Conservation (phyloP, 2,329 filamentous ascomycete genomes). For the Fusarium hainanense region DNA sequence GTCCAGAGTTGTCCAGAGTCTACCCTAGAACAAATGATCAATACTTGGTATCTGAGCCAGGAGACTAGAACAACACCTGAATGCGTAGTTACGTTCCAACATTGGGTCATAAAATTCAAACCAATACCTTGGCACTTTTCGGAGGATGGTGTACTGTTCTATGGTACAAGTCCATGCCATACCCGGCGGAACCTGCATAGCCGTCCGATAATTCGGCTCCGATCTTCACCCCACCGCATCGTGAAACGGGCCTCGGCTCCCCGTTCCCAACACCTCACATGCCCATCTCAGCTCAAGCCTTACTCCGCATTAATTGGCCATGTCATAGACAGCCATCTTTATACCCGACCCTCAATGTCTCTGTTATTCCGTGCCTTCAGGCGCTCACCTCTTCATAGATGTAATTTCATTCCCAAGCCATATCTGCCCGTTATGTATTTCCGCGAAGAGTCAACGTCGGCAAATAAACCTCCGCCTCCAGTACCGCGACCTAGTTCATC, state of each 20-base stretch:
- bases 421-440: conserved; percentile 27
- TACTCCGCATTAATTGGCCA: conserved; percentile 8
- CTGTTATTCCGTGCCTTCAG: conserved; percentile 19
- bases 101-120: neutral
- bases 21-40: conserved; percentile 1
- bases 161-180: neutral
- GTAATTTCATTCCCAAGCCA: conserved; percentile 7
- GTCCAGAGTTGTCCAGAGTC: neutral
- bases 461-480: conserved; percentile 44
- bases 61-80: too few species aligned
- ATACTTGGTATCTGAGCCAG: neutral
- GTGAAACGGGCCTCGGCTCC: conserved; percentile 42
- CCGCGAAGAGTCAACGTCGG: conserved; percentile 20
- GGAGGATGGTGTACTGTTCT: neutral
- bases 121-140: neutral
- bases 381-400: conserved; percentile 18
- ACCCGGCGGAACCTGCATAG: conserved; percentile 5
- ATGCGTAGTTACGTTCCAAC: accelerated
- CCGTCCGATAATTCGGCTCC: conserved; percentile 26
- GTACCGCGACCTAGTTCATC: conserved; percentile 75
- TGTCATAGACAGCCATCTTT: neutral
- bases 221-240: conserved; percentile 16
- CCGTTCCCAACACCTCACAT: conserved; percentile 35
- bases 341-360: conserved; percentile 32
- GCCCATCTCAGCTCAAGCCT: neutral